Base-by-base conservation (phyloP, 2,329 filamentous ascomycete species). In the Zalaria sp. region DNA sequence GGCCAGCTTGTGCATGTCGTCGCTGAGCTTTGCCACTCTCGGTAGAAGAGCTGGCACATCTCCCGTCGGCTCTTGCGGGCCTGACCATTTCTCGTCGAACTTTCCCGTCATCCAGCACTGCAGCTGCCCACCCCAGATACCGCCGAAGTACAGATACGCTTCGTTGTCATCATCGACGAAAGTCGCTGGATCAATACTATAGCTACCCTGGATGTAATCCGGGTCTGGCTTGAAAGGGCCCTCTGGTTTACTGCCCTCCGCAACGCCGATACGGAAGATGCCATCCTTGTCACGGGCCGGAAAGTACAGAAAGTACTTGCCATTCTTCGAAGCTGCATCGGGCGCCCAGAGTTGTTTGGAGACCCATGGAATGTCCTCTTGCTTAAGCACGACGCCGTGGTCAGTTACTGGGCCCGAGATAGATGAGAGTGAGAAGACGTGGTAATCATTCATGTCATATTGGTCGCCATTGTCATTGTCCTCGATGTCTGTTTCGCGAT, bases 391-490 rank as follows among this genome's bases (percentile, higher is more conserved):
- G 38, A 82, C 68, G 52, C 82, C 82, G 62, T 87, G 82, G 64
- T 87, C 83, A 18, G 70, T 78, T 2, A 86, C 79, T 11, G 68
- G 65, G 0, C 67, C 66, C 46, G 69, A 70, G 25, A 75, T 64
- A 1, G 69, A 65, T 42, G 75, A 70, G 44, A 73, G 64, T 49
- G 73, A 79, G 61, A 87, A 79, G 57, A 88, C 83, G 60, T 87
- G 82, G 69, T 88, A 88, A 66, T 88, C 83, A 43, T 65, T 71
- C 83, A 87, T 88, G 65, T 85, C 83, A 59, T 86, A 87, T 58
- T 87, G 83, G 63, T 86, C 82, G 56, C 83, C 83, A 69, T 86
- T 85, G 69, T 87, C 82, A 65, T 88, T 87, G 68, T 81, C 79
- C 43, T 72, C 44, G 58, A 85, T 83, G 59, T 77, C 72, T 4